phyloP scores from a whole-genome alignment of 2,329 filamentous ascomycete genomes.

The Dothistroma pini region DNA sequence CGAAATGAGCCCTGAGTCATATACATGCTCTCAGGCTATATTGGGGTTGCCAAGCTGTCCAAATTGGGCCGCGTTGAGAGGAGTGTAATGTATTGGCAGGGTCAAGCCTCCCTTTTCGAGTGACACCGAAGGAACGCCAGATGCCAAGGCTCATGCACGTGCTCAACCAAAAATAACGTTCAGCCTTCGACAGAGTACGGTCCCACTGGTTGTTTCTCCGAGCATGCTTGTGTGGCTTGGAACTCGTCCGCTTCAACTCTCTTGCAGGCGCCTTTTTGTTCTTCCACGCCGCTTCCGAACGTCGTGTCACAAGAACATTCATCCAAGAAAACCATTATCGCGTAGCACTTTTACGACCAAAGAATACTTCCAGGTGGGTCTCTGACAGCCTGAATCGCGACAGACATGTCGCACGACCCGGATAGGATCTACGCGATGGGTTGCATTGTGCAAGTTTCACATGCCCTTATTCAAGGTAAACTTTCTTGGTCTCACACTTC shows the following conservation, averaged over 20 bases:
- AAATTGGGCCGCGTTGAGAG: neutral
- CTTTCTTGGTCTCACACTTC: neutral
- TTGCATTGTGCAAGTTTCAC: neutral
- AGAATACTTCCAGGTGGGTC: slow-evolving; percentile 19
- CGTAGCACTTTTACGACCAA: slow-evolving; percentile 3
- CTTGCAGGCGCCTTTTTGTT: slow-evolving; percentile 10
- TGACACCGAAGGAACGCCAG: slow-evolving; percentile 15
- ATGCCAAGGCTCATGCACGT: slow-evolving; percentile 1
- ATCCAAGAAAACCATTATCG: neutral
- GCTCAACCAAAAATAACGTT: neutral
- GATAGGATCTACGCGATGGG: neutral
- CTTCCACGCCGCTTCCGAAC: slow-evolving; percentile 6
- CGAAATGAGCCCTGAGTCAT: neutral
- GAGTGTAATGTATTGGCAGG: neutral
- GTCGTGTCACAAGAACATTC: neutral
- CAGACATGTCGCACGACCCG: slow-evolving; percentile 13
- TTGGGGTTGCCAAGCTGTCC: neutral
- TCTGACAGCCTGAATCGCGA: slow-evolving; percentile 4
- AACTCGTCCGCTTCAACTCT: slow-evolving; percentile 7
- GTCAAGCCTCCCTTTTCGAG: slow-evolving; percentile 6
- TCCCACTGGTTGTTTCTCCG: neutral
- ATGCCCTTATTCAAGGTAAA: slow-evolving; percentile 9
- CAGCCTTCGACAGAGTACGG: neutral
- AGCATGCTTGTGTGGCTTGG: neutral
- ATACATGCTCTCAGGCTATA: neutral